Base-by-base conservation (phyloP, 495 filamentous ascomycete genomes). In the Apodospora peruviana region DNA sequence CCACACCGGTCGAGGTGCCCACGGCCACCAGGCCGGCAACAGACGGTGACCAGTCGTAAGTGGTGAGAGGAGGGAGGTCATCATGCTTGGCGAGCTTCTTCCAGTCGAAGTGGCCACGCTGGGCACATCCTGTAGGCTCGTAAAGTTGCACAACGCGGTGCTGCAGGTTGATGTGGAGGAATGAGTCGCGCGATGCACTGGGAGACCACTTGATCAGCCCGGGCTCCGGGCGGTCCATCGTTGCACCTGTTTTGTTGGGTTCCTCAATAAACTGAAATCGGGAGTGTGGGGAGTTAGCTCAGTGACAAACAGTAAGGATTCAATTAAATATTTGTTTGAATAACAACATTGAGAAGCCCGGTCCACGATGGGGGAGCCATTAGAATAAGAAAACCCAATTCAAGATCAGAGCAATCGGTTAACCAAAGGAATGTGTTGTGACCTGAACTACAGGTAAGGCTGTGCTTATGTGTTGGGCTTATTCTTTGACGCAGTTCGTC, bases 11-110 rank as follows among this genome's bases (percentile, higher is more conserved):
- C 10, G 82, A 78, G 55, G 88, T 86, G 22, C 93, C 93, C 14
- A 97, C 81, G 22, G 86, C 90, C 36, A 96, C 80, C 36, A 97
- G 73, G 41, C 83, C 83, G 40, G 65, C 67, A 20, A 70, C 62
- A 16, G 76, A 73, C 9, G 88, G 84, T 0, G 94, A 95, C 93
- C 94, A 97, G 71, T 97, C 93, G 68, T 95, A 96, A 22, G 91
- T 89, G 43, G 84, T 89, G 59, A 95, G 84, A 7, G 80, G 74
- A n/a, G 90, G 90, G 16, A 96, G 79, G 57, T 90, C 88, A 52
- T 81, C 79, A 53, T 89, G 82, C 32, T 85, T 86, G 8, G 83
- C 80, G 2, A 89, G 56, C 40, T 81, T 79, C 48, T 84, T 72
- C 71, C 85, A 88, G 27, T 83, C 74, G 32, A 94, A 72, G 5